Evolutionary conservation across 1,284 basidiomycete genomes (phyloP), one percentile per base, ranked within the genome.

Genomic region (Ceratobasidium papillatum): DNA sequence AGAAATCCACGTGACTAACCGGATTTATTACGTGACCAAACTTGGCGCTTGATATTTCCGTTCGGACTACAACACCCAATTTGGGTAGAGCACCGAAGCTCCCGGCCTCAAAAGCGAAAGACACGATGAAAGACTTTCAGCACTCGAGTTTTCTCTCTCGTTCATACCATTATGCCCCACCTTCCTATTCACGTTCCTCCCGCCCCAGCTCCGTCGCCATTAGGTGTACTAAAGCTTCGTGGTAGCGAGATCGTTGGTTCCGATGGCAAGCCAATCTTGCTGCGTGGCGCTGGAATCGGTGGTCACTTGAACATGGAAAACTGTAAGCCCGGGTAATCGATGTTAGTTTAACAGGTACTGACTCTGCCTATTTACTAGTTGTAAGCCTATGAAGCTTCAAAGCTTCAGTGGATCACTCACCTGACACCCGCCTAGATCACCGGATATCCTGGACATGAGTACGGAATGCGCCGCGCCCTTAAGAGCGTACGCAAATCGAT

Each of bases 261-360:
- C 58, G 80, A 86, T 56, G 87, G 84, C 22, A 83, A 87, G 52
- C 86, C 89, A 76, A 83, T 90, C 71, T 83, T 90, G 77, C 84
- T 91, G 72, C 84, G 89, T 34, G 91, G 90, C 47, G 89, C 89
- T 52, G 90, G 90, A 43, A 82, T 91, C 36, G 90, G 89, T 76
- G 90, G 89, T 76, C 91, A 90, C 88, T 88, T 90, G 87, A 89
- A 86, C 78, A 89, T 89, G 88, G 88, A 90, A 81, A 90, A 89
- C 81, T 89, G 89, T 80, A 84, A 85, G 72, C 87, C 85, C 85
- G 68, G 12, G 75, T 66, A 19, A 25, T 9, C 32, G 5, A 14
- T 49, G 34, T 3, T 54, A 47, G 54, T 43, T 52, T 68, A 8
- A 63, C 49, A 14, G 58, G 36, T 52, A 69, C 45, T 76, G 36